Conservation (phyloP, 805 yeast genomes). For the Tetrapisispora fleetii region DNA sequence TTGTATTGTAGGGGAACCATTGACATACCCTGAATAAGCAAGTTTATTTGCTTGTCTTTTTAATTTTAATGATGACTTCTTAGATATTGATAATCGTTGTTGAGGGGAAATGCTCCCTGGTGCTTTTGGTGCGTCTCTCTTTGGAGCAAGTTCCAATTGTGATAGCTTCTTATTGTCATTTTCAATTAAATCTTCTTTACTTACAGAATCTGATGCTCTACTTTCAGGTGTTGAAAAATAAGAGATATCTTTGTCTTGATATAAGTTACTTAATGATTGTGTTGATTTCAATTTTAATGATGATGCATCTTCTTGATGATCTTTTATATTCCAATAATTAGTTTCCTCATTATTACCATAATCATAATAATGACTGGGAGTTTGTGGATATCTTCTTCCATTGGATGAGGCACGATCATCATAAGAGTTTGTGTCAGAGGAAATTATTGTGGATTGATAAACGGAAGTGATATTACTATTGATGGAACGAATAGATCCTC, state of each 20-base stretch:
- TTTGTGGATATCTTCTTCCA: conserved; percentile 24
- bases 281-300: conserved; percentile 8
- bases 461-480: conserved; percentile 19
- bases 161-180: conserved; percentile 69
- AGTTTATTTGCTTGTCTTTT: conserved; percentile 12
- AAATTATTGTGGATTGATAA: conserved; percentile 23
- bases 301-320: conserved; percentile 8
- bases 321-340: conserved; percentile 25
- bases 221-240: conserved; percentile 6
- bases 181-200: conserved; percentile 54
- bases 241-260: conserved; percentile 4
- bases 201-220: conserved; percentile 39
- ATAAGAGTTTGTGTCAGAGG: conserved; percentile 24
- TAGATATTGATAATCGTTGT: conserved; percentile 9
- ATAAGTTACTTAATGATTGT: conserved; percentile 4
- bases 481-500: conserved; percentile 20
- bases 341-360: conserved; percentile 15
- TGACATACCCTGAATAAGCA: conserved; percentile 4
- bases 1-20: conserved; percentile 15
- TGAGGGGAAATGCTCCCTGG: conserved; percentile 32
- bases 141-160: conserved; percentile 43
- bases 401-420: conserved; percentile 21
- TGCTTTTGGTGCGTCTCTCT: conserved; percentile 64
- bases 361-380: conserved; percentile 28
- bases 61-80: conserved; percentile 9